A percentile compares a stretch with the other conserved stretches of the same genome.
Conservation (phyloP, 2,329 filamentous ascomycete species). For the Hymenoscyphus occultus region DNA sequence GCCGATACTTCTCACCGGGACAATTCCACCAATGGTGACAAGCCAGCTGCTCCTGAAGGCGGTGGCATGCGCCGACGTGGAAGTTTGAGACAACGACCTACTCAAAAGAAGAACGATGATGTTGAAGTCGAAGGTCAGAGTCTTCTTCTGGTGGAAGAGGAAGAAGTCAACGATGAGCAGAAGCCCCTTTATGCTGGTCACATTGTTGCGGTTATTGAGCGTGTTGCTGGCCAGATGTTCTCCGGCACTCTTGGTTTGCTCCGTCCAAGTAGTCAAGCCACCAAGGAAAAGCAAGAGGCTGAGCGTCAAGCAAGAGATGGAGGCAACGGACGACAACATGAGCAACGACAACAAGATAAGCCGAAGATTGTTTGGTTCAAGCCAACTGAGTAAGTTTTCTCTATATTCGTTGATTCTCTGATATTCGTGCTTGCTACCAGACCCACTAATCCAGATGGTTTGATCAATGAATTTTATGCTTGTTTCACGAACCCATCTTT, state of each 20-base stretch:
- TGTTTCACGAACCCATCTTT: too few relatives aligned
- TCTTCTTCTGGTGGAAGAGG: conserved; percentile 92
- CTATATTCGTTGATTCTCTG: not conserved
- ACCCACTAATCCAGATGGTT: too few relatives aligned
- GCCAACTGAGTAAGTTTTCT: conserved; percentile 67
- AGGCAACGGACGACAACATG: conserved; percentile 64
- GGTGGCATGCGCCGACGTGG: conserved; percentile 88
- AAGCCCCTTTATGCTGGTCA: conserved; percentile 97
- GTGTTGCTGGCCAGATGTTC: conserved; percentile 98
- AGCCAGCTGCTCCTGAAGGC: conserved; percentile 61
- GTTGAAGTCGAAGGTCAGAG: conserved; percentile 98
- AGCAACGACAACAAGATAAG: conserved; percentile 86
- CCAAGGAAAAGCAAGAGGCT: conserved; percentile 98
- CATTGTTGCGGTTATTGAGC: conserved; percentile 95
- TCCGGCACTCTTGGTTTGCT: conserved; percentile 92
- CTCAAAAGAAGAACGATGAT: conserved; percentile 99
- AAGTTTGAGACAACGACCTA: conserved; percentile 92
- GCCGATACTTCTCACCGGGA: conserved; percentile 52
- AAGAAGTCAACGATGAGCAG: conserved; percentile 97
- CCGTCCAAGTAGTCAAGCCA: conserved; percentile 94
- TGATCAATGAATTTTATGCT: too few relatives aligned
- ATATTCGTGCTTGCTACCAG: too few relatives aligned
- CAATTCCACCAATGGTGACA: conserved; percentile 61
- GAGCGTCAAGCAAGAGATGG: conserved; percentile 91
- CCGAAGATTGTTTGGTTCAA: conserved; percentile 99